Conservation (phyloP, 2,329 filamentous ascomycete species). For the Fusarium tjaetaba region DNA sequence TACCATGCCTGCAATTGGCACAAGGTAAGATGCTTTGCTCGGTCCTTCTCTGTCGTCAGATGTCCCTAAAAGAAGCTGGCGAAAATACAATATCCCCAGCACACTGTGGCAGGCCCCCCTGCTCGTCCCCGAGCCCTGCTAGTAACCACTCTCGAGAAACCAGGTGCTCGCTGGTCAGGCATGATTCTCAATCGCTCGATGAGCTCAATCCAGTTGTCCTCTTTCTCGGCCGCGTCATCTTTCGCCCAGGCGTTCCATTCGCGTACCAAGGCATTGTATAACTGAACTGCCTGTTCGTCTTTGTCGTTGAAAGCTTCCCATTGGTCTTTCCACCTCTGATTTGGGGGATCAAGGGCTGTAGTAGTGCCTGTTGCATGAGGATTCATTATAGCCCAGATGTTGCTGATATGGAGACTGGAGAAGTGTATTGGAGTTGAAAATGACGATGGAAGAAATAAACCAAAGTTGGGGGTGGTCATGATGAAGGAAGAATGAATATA, state of each 20-base stretch:
- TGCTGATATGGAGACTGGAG: background rate
- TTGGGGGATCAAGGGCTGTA: background rate
- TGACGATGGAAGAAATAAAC: background rate
- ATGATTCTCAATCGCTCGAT: accelerated
- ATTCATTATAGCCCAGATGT: background rate
- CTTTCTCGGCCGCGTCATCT: background rate
- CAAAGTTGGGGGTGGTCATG: background rate
- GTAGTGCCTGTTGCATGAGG: too few relatives aligned
- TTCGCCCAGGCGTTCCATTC: background rate
- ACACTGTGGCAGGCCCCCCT: background rate
- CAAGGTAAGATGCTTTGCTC: background rate
- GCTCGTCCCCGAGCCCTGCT: accelerated
- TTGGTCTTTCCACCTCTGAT: accelerated
- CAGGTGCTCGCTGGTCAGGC: accelerated
- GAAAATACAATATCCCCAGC: background rate
- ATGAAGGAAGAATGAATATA: background rate
- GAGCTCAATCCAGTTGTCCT: background rate
- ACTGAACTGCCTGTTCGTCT: background rate
- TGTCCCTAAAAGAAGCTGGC: background rate
- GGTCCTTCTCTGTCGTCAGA: background rate
- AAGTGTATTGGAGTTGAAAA: background rate
- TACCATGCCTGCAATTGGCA: background rate
- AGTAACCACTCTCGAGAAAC: background rate
- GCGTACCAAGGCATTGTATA: background rate
- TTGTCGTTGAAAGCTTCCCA: too few relatives aligned